A percentile compares a stretch with the other conserved stretches of the same genome.
phyloP scores from a whole-genome alignment of 352 stramenopile genomes.

The Albugo laibachii region DNA sequence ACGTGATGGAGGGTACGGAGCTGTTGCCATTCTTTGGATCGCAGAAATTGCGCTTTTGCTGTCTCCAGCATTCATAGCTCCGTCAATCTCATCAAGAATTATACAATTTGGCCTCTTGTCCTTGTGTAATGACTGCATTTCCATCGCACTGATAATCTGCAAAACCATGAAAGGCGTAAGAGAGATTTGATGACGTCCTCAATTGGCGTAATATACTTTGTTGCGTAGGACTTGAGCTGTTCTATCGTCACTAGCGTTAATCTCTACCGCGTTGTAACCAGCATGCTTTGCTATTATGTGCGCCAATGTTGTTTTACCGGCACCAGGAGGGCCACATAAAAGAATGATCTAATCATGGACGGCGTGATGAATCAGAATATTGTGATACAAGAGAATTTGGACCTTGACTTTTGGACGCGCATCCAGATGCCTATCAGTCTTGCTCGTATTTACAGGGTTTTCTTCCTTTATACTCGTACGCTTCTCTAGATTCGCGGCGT shows the following conservation, averaged over 20 bases:
- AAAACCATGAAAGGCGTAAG: neutral
- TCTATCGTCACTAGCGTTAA: slow-evolving; percentile 97
- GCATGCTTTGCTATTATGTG: slow-evolving; percentile 90
- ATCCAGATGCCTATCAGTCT: neutral
- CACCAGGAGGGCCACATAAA: slow-evolving; percentile 84
- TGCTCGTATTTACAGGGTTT: slow-evolving; percentile 1
- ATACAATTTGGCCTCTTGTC: slow-evolving; percentile 90
- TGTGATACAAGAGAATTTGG: neutral
- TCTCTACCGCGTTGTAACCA: slow-evolving; percentile 93
- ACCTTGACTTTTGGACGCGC: slow-evolving; percentile 8
- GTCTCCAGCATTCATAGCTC: slow-evolving; percentile 79
- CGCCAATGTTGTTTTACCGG: slow-evolving; percentile 94
- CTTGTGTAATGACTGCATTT: slow-evolving; percentile 80
- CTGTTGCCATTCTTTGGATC: slow-evolving; percentile 85
- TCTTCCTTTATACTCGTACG: neutral
- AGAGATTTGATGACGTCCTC: neutral
- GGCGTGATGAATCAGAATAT: neutral
- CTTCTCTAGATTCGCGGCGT: slow-evolving; percentile 8
- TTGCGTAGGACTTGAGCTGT: slow-evolving; percentile 82
- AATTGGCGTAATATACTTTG: slow-evolving; percentile 27
- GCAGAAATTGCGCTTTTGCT: slow-evolving; percentile 72
- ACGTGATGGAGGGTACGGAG: slow-evolving; percentile 30
- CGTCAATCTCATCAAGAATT: slow-evolving; percentile 97
- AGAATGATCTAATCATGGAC: slow-evolving; percentile 65
- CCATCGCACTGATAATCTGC: slow-evolving; percentile 80